Evolutionary conservation across 495 filamentous ascomycete species (phyloP).

Genomic region (Penicillium soppii): DNA sequence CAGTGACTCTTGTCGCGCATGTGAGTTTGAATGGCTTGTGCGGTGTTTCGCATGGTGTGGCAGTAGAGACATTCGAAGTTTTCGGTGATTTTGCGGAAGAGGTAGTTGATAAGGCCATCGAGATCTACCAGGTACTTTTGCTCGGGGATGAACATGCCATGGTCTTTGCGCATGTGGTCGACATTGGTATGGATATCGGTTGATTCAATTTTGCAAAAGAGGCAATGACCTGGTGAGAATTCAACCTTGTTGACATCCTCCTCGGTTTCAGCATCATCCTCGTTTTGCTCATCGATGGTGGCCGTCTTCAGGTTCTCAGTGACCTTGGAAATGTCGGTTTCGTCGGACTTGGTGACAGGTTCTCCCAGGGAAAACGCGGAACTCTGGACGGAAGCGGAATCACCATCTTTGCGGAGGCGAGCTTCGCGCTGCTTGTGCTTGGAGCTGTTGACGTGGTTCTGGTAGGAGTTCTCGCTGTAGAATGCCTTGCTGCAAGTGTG

Average conservation of each 20-base stretch:
- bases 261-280: conserved; percentile 30
- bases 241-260: conserved; percentile 10
- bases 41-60: conserved; percentile 69
- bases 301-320: conserved; percentile 75
- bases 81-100: conserved; percentile 71
- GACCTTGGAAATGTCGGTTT: conserved; percentile 75
- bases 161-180: conserved; percentile 84
- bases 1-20: conserved; percentile 97
- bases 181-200: conserved; percentile 71
- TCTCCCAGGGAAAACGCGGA: conserved; percentile 90
- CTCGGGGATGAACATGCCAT: conserved; percentile 97
- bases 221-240: conserved; percentile 63
- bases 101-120: conserved; percentile 75
- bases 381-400: conserved; percentile 82
- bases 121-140: conserved; percentile 74
- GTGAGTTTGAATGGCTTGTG: conserved; percentile 80
- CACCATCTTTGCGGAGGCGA: conserved; percentile 39
- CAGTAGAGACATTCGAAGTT: conserved; percentile 84
- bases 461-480: conserved; percentile 92
- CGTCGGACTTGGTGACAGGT: conserved; percentile 57
- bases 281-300: conserved; percentile 57
- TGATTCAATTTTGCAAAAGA: conserved; percentile 87
- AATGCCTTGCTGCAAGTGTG: conserved; percentile 85
- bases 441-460: conserved; percentile 87
- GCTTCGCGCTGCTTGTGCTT: conserved; percentile 78